Percentiles rank a stretch among this genome's conserved stretches.
These are phyloP conservation scores for Podospora comata DNA, from an alignment of 495 filamentous ascomycete species.

Conservation along the genomic window DNA sequence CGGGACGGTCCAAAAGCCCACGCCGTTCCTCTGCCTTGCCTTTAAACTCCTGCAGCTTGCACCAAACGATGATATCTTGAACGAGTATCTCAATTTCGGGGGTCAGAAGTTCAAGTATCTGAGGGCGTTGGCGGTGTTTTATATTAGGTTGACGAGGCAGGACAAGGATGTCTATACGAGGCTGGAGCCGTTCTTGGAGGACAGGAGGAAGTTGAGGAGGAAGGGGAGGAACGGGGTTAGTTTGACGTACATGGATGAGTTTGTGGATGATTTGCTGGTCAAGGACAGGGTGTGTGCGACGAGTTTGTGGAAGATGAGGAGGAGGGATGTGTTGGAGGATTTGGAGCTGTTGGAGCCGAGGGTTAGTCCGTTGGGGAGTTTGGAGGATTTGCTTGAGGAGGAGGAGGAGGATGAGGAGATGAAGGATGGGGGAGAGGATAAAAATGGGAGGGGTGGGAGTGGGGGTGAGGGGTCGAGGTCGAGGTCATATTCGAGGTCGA, in stretches of 20 bases:
- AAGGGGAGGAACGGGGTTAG: constrained; percentile 66
- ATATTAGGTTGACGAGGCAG: constrained; percentile 83
- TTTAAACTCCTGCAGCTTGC: constrained; percentile 92
- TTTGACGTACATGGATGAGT: constrained; percentile 85
- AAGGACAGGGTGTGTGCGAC: constrained; percentile 91
- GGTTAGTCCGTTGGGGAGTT: constrained; percentile 77
- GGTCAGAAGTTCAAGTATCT: constrained; percentile 86
- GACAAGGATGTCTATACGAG: constrained; percentile 74
- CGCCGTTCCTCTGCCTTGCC: constrained; percentile 88
- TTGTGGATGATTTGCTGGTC: constrained; percentile 85
- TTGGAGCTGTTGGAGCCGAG: constrained; percentile 81
- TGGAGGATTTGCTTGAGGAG: constrained; percentile 76
- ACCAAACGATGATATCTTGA: constrained; percentile 73
- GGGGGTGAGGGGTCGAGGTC: constrained; percentile 24
- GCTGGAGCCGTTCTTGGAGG: constrained; percentile 79
- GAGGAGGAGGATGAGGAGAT: constrained; percentile 47
- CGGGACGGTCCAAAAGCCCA: constrained; percentile 74
- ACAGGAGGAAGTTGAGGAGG: constrained; percentile 77
- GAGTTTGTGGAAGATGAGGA: constrained; percentile 86
- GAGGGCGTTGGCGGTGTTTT: constrained; percentile 83
- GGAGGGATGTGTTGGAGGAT: constrained; percentile 81
- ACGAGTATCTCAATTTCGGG: constrained; percentile 70
- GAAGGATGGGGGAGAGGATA: constrained; percentile 33
- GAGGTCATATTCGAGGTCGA: constrained; percentile 17
- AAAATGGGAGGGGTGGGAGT: constrained; percentile 31